phyloP scores from a whole-genome alignment of 441 rosid genomes.

The Mallotus japonicus region DNA sequence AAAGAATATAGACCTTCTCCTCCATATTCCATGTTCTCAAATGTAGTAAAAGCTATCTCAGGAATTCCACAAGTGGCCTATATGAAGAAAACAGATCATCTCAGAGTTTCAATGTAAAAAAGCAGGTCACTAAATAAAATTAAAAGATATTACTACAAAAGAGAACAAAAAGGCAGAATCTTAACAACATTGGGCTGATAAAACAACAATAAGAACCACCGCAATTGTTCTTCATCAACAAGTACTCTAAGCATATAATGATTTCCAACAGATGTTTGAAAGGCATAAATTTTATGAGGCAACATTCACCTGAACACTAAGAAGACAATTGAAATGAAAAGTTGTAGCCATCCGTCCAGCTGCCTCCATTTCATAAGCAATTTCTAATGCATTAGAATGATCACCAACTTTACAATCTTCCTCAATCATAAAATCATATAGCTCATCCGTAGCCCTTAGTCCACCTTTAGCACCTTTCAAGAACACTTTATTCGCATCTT shows the following conservation, averaged over 20 bases:
- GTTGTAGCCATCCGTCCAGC: constrained; percentile 94
- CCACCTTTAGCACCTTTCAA: constrained; percentile 84
- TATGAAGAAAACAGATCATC: constrained; percentile 25
- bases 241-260: background rate
- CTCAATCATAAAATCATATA: constrained; percentile 79
- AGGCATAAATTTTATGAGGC: background rate
- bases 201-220: background rate
- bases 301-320: constrained; percentile 78
- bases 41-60: constrained; percentile 85
- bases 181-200: constrained; percentile 3
- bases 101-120: constrained; percentile 22
- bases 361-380: constrained; percentile 94
- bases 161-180: background rate
- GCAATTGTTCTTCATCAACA: background rate
- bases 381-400: constrained; percentile 95
- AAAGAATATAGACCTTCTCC: constrained; percentile 75
- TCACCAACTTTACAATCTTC: constrained; percentile 94
- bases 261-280: background rate
- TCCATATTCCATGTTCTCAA: constrained; percentile 97
- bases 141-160: background rate
- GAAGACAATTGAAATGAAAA: constrained; percentile 92
- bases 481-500: constrained; percentile 86
- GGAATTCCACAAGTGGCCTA: constrained; percentile 97
- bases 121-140: background rate
- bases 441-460: constrained; percentile 72